Evolutionary conservation across 2,329 filamentous ascomycete genomes (phyloP).

Genomic region (Talaromyces verruculosus): DNA sequence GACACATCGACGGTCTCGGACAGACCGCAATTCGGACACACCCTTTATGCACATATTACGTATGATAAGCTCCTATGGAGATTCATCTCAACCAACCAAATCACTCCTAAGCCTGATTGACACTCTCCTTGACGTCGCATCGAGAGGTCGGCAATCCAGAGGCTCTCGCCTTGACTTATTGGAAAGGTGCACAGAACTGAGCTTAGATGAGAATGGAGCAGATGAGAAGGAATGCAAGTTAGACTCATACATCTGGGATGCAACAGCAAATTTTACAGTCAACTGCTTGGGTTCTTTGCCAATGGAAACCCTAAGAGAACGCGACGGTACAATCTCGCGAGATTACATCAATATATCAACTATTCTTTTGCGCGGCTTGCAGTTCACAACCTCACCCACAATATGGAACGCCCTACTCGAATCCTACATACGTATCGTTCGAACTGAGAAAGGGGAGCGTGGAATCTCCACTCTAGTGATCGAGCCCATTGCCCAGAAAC

Average conservation of each 20-base stretch:
- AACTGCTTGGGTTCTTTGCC: constrained; percentile 43
- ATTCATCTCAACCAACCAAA: constrained; percentile 25
- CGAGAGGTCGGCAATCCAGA: constrained; percentile 36
- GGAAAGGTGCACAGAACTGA: constrained; percentile 38
- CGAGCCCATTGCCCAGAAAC: constrained; percentile 65
- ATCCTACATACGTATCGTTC: constrained; percentile 57
- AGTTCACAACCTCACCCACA: constrained; percentile 29
- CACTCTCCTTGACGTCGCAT: constrained; percentile 35
- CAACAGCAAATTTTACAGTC: constrained; percentile 35
- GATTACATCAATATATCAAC: constrained; percentile 70
- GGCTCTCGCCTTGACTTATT: constrained; percentile 41
- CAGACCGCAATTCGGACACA: constrained; percentile 34
- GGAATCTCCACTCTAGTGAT: constrained; percentile 66
- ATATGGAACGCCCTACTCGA: constrained; percentile 57
- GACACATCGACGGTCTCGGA: constrained; percentile 32
- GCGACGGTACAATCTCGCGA: constrained; percentile 56
- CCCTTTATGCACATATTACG: constrained; percentile 44
- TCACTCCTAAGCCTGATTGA: constrained; percentile 34
- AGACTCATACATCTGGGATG: constrained; percentile 37
- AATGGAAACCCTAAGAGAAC: constrained; percentile 44
- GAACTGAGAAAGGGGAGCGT: constrained; percentile 65
- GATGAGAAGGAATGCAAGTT: constrained; percentile 21
- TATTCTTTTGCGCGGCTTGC: constrained; percentile 62
- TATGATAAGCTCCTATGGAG: constrained; percentile 31
- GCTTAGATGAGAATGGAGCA: constrained; percentile 24